Evolutionary conservation across 352 stramenopile species (phyloP), one percentile per base, ranked within the genome.

Genomic region (Phytophthora tentaculata): DNA sequence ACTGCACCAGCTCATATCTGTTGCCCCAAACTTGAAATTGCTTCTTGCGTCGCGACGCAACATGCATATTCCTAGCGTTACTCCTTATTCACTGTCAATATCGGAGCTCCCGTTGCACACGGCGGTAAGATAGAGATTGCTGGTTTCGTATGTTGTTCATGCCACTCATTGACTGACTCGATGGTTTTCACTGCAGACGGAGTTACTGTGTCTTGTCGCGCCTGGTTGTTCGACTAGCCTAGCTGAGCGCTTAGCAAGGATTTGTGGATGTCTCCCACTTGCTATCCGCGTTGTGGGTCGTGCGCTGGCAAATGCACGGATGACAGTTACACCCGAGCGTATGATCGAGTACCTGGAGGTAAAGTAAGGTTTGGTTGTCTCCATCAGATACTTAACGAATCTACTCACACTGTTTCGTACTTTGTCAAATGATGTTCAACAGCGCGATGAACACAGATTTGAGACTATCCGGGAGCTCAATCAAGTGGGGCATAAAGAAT

Each of bases 341-440:
- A 90, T 95, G 82, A 92, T 94, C 48, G 81, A 91, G 47, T 90
- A 90, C 32, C 73, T 94, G 14, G 83, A 92, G 73, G 84, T 80
- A 69, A 58, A 48, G 41, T n/a, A 48, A 9, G 41, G 5, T 48
- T 12, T 43, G 35, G 16, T 45, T 45, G 39, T 45, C 39, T 45
- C 39, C 14, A 22, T 12, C 17, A 22, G 14, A 45, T 22, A 45
- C 16, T 13, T 60, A n/a, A 50, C 19, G 26, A 5, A 44, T 44
- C 61, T 17, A 13, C 56, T 65, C 32, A 45, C 22, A 45, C 7
- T 45, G 7, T 37, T 8, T 20, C 20, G 12, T 45, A 19, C 20
- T 19, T 45, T 45, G 26, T 60, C 26, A 8, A 3, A 41, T 71
- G 41, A 14, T 50, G 9, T 28, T n/a, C 12, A 14, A 29, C 50